Base-by-base conservation (phyloP, 1,139 yeast genomes). In the Hemisphaericaspora lyxosophila region DNA sequence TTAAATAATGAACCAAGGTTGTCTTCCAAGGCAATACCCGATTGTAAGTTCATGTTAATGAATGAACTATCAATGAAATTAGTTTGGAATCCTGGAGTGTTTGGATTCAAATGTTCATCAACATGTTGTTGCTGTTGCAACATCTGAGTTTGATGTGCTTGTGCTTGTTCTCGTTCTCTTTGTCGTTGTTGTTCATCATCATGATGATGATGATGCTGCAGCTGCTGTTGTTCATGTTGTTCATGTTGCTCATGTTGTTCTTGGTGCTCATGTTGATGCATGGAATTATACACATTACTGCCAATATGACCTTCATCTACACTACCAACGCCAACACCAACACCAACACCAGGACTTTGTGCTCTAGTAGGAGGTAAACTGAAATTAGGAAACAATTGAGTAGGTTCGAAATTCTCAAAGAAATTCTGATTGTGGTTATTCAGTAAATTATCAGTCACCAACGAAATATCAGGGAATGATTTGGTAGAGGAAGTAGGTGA, bases 341-440 rank as follows among this genome's bases (percentile, higher is more conserved):
- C 17, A 24, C 29, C 26, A 7, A 40, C 39, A 5, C 43, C 34
- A 5, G 72, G 72, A 4, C 73, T 63, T 42, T 67, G 73, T 0
- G 61, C 62, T 42, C 73, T 54, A 2, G 73, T 65, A 8, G 67
- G 62, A 2, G 74, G 71, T 18, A 55, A 45, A 45, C 74, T 67
- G 34, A 47, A 50, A 26, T 59, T 68, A 12, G 78, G 78, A 46
- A 73, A 73, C 50, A 73, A 65, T 47, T 73, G 78, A 1, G 75
- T 64, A 9, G 78, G 77, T 44, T 72, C 75, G 47, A 71, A 72
- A 49, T 70, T 70, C 35, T 70, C 75, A 46, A 69, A 64, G 47
- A 71, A 72, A 41, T 65, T 64, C 34, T 58, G 64, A 41, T 65
- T 64, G 34, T 58, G 64, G 41, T 62, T 65, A 14, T 68, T 56